Base-by-base conservation (phyloP, 768 basidiomycete species). In the Naganishia vishniacii region DNA sequence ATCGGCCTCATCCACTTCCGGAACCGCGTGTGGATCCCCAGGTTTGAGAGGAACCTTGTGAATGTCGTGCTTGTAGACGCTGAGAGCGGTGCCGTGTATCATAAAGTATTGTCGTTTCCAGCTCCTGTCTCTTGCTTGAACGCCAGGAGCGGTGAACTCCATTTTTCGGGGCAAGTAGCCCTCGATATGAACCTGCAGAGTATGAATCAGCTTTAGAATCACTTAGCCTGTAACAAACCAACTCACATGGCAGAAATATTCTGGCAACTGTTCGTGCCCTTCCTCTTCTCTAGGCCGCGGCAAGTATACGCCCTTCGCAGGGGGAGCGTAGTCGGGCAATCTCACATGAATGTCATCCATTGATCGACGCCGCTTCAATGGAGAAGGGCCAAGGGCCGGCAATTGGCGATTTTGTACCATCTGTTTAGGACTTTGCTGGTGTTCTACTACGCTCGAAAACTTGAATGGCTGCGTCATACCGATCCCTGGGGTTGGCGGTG, bases 41-140 rank as follows among this genome's bases (percentile, higher is more conserved):
- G 26, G 25, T 48, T 74, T 75, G 59, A 76, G 58, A 8, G 72
- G 74, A 62, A 75, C 71, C 48, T 74, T 73, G 48, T 77, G 73
- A 12, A 78, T 72, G 63, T 80, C 80, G 64, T 77, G 77, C 64
- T 77, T 76, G 76, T 76, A 80, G 44, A 97, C 81, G 69, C 84
- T 83, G 74, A 98, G 85, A 67, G 82, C 80, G n/a, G 95, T 97
- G 48, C 95, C 95, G 72, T 95, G 90, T 28, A 99, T 79, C 70
- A 93, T 88, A 73, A 90, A 89, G 68, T 92, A 81, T 56, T 88
- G 85, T 53, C 88, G 81, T 65, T 88, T 83, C 95, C 95, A 99
- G 72, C 91, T 89, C 48, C 95, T 81, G 74, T 98, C 93, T 73
- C 82, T 84, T 7, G 93, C 86, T 75, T 94, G 89, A 2, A 89